Evolutionary conservation across 2,329 filamentous ascomycete genomes (phyloP).

Genomic region (Cercospora sojina): DNA sequence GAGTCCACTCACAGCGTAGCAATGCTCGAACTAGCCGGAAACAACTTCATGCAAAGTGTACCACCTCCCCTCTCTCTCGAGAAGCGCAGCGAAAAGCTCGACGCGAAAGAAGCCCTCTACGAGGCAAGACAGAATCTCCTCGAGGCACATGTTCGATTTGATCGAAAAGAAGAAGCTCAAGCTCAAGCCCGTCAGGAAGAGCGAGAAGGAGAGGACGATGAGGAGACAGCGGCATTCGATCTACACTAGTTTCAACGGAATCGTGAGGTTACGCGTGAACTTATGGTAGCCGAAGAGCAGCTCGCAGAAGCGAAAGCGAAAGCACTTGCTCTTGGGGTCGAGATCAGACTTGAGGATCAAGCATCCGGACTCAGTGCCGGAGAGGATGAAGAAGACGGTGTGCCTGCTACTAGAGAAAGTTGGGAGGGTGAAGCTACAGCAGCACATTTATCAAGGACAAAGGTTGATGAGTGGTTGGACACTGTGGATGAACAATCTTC

Average conservation of each 20-base stretch:
- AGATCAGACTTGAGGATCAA: background rate
- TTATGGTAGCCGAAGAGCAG: constrained; percentile 23
- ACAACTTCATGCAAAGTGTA: background rate
- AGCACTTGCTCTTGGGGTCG: constrained; percentile 11
- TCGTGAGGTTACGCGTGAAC: constrained; percentile 7
- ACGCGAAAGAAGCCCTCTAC: background rate
- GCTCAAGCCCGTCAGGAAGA: background rate
- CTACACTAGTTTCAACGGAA: constrained; percentile 16
- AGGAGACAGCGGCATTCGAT: constrained; percentile 12
- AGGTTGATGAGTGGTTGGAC: background rate
- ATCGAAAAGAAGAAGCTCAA: background rate
- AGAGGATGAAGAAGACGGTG: background rate
- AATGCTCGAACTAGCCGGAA: background rate
- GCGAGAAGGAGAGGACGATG: background rate
- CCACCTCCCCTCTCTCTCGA: background rate
- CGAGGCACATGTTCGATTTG: background rate
- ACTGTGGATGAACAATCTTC: background rate
- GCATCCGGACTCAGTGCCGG: background rate
- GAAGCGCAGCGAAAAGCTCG: background rate
- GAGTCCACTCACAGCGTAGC: background rate
- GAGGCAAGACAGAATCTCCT: background rate
- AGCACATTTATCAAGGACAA: background rate
- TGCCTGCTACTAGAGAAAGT: background rate
- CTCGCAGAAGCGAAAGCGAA: constrained; percentile 9
- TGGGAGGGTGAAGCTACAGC: background rate